Evolutionary conservation across 192 early-diverging fungal species (phyloP), one percentile per base, ranked within the genome.

Genomic region (Gamsiella multidivaricata): DNA sequence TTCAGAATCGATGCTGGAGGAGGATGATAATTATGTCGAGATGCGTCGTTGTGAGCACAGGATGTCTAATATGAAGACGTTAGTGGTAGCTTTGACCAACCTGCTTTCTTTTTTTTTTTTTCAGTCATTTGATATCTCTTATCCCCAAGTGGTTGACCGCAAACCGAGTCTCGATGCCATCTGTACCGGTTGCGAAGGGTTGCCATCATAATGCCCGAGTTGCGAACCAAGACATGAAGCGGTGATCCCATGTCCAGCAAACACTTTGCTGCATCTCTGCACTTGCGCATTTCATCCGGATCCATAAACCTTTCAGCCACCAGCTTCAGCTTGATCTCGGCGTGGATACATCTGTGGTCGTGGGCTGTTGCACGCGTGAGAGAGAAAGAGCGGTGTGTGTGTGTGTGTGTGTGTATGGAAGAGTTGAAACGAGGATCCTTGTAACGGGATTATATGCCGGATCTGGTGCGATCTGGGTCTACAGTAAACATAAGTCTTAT

Each of bases 121-220:
- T 14, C 7, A 41, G 14, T 14, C 8, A 33, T 8, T 34, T 20
- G 14, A 2, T 47, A 50, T 22, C 28, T 15, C 17, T 43, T 61
- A 47, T 65, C n/a, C 65, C 85, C 60, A 85, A 71, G 51, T 84
- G 75, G 42, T 87, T 87, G 1, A 66, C 65, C 0, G 56, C 74
- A 51, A 87, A 83, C 47, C 83, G 74, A 1, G 29, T 49, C 41
- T 81, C 79, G 28, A 81, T 61, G 10, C 76, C 79, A 34, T 79
- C 78, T 15, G 26, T 22, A 22, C 45, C 56, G 49, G 64, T 37
- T 14, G 23, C 15, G 14, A 42, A 70, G 7, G 68, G 20, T n/a
- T 39, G 15, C 20, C 5, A 18, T 28, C 5, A 45, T 1, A 15
- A 61, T 61, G 3, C 59, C 59, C 23, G 59, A 61, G 59, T 61